A percentile compares a stretch with the other conserved stretches of the same genome.
Evolutionary conservation across 2,329 filamentous ascomycete species (phyloP).

Genomic region (Aspergillus awamori): DNA sequence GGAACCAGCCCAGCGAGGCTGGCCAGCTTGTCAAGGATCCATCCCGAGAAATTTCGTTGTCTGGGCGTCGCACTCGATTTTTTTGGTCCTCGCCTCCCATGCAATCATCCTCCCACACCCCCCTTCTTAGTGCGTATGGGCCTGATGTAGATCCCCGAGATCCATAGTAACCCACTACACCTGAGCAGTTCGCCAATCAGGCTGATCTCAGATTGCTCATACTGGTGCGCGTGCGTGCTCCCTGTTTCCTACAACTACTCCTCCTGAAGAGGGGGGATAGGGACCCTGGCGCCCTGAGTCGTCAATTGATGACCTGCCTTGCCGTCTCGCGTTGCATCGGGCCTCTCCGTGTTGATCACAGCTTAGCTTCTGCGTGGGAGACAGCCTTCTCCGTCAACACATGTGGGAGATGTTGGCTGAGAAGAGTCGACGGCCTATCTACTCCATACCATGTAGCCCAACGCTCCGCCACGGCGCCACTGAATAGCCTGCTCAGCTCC

Average conservation of each 20-base stretch:
- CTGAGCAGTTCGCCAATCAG: slow-evolving; percentile 3
- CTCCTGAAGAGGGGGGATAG: not conserved
- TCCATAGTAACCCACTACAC: slow-evolving; percentile 1
- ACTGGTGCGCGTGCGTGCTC: not conserved
- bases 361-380: not conserved
- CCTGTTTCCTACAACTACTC: not conserved
- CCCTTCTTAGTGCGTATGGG: slow-evolving; percentile 1
- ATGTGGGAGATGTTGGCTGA: slow-evolving; percentile 1
- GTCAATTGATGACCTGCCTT: slow-evolving; percentile 5
- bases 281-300: not conserved
- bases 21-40: slow-evolving; percentile 4
- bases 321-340: not conserved
- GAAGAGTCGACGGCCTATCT: not conserved
- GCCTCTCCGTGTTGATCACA: slow-evolving; percentile 1
- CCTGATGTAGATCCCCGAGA: slow-evolving; percentile 12
- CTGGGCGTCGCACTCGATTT: slow-evolving; percentile 4
- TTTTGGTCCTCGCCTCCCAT: slow-evolving; percentile 1
- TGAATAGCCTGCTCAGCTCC: not conserved
- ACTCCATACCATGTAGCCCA: not conserved
- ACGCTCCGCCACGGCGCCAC: not conserved
- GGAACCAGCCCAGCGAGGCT: slow-evolving; percentile 1
- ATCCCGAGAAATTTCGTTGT: not conserved
- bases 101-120: not conserved
- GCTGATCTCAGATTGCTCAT: not conserved
- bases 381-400: not conserved